Conservation (phyloP, 2,329 filamentous ascomycete genomes). For the Colletotrichum sp. region DNA sequence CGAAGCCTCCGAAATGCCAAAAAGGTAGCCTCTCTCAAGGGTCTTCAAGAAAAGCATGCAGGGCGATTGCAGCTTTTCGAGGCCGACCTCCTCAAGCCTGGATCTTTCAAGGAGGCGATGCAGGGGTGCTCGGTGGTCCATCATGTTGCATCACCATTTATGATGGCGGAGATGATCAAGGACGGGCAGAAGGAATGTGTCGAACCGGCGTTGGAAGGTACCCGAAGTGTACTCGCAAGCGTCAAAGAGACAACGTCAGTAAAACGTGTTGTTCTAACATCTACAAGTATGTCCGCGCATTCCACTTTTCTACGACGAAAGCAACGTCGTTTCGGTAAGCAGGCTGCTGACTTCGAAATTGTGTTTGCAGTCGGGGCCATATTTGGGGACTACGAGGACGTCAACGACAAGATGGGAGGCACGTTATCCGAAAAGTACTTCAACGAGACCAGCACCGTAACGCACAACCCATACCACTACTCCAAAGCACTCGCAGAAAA, state of each 20-base stretch:
- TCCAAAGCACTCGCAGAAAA: background rate
- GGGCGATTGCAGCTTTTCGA: background rate
- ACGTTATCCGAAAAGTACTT: background rate
- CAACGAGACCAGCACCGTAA: background rate
- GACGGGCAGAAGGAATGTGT: background rate
- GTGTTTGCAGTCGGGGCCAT: background rate
- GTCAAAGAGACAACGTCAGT: background rate
- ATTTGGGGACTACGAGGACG: background rate
- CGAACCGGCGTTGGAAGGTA: background rate
- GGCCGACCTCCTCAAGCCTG: background rate
- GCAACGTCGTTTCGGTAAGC: background rate
- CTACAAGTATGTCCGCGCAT: background rate
- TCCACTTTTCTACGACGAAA: background rate
- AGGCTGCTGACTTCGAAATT: background rate
- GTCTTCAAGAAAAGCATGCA: background rate
- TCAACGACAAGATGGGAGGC: background rate
- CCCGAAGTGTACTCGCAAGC: background rate
- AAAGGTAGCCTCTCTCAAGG: background rate
- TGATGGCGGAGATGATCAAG: background rate
- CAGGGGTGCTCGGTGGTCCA: background rate
- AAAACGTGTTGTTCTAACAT: background rate
- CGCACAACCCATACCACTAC: background rate
- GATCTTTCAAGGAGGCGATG: background rate
- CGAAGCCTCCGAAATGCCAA: background rate
- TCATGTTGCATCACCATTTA: background rate